Evolutionary conservation across 129 eudicot genomes (phyloP), one percentile per base, ranked within the genome.

Genomic region (Heracleum sosnowskyi): DNA sequence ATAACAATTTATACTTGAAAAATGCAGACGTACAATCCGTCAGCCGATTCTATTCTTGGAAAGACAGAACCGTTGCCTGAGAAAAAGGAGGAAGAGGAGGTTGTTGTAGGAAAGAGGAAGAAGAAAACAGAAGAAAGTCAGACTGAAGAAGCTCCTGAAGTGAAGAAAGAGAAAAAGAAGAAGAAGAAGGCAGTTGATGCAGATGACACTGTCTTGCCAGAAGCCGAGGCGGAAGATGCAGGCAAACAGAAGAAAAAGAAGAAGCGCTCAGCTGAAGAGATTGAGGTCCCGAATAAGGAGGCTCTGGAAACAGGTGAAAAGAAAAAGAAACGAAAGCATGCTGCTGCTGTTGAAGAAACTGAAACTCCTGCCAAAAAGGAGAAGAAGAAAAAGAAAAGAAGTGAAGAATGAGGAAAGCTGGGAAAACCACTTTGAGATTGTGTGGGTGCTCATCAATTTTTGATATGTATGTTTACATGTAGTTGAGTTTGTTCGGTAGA

Each of bases 311-410:
- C 53, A 71, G 88, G 15, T 4, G 85, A 83, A 76, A 87, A 82
- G 88, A 93, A 90, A 89, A 92, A 90, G 79, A 93, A 90, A 89
- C 85, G 97, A 72, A 91, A 93, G 77, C 98, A 87, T 49, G 87
- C 89, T n/a, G 97, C 87, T 45, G 72, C 73, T 24, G 85, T 78
- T 4, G 97, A 80, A 28, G 92, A 68, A 77, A 74, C 77, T 9
- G 93, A 79, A 63, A 81, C 82, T 1, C 62, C 75, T 13, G 81
- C 81, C 29, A 81, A 80, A 70, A 88, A 89, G 84, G 88, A 90
- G 10, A 86, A 89, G 80, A 88, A 86, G 85, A 92, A 90, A 86
- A 92, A 80, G 55, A 77, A 87, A 88, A 84, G 80, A 80, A 85
- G 78, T 37, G 80, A 81, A 62, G 87, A 44, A 64, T 77, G 80